Evolutionary conservation across 1,139 yeast species (phyloP).

Genomic region (Yamadazyma jaroonii): DNA sequence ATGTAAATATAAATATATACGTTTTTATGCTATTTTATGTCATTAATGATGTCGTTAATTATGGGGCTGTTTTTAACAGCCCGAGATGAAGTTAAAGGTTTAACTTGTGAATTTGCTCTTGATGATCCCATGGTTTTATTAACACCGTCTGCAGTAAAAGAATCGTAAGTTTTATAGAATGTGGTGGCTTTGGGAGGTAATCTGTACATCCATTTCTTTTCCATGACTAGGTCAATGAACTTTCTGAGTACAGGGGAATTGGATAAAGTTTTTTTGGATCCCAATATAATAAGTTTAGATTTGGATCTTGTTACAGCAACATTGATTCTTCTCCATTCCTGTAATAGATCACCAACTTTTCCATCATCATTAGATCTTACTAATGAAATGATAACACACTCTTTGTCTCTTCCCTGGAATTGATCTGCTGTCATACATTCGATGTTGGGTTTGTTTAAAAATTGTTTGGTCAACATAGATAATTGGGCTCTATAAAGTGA

Average conservation of each 20-base stretch:
- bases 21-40: constrained; percentile 7
- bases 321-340: constrained; percentile 89
- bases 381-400: constrained; percentile 80
- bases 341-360: constrained; percentile 71
- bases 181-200: constrained; percentile 43
- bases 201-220: constrained; percentile 62
- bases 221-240: constrained; percentile 59
- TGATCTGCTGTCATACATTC: constrained; percentile 93
- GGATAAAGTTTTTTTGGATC: constrained; percentile 66
- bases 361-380: constrained; percentile 76
- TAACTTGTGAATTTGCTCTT: not conserved
- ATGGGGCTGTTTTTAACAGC: constrained; percentile 20
- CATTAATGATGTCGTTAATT: constrained; percentile 24
- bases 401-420: constrained; percentile 94
- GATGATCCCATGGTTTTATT: constrained; percentile 9
- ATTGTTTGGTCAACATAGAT: constrained; percentile 45
- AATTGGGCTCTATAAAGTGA: constrained; percentile 86
- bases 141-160: not conserved
- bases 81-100: not conserved
- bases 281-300: constrained; percentile 77
- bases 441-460: constrained; percentile 42
- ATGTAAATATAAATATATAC: constrained; percentile 1
- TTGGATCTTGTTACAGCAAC: constrained; percentile 93
- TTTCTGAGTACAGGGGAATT: constrained; percentile 54
- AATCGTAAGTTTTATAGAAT: constrained; percentile 14